Evolutionary conservation across 1,284 basidiomycete species (phyloP).

Genomic region (Cutaneotrichosporon curvatum): DNA sequence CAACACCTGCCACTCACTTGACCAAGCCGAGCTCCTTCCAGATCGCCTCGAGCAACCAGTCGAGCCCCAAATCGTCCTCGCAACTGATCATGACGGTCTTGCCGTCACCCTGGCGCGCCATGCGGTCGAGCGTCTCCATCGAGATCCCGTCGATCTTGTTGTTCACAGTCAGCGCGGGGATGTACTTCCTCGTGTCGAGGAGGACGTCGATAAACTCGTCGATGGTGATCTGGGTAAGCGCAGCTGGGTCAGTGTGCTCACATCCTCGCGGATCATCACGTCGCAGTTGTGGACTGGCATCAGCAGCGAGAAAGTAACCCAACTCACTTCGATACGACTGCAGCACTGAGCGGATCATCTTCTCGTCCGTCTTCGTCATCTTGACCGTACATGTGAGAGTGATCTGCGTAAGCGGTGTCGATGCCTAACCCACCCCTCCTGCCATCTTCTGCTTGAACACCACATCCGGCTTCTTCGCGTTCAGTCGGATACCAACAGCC

Average conservation of each 20-base stretch:
- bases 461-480: slow-evolving; percentile 77
- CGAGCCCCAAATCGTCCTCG: slow-evolving; percentile 81
- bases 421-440: slow-evolving; percentile 64
- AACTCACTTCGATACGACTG: slow-evolving; percentile 61
- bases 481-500: slow-evolving; percentile 90
- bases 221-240: slow-evolving; percentile 64
- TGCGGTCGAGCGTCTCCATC: slow-evolving; percentile 78
- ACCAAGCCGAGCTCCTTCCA: slow-evolving; percentile 83
- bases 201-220: slow-evolving; percentile 98
- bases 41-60: slow-evolving; percentile 79
- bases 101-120: slow-evolving; percentile 72
- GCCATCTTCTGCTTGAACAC: slow-evolving; percentile 67
- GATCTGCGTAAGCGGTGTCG: slow-evolving; percentile 6
- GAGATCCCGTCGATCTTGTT: slow-evolving; percentile 89
- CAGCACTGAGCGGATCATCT: slow-evolving; percentile 83
- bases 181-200: slow-evolving; percentile 85
- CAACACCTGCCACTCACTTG: slow-evolving; percentile 48
- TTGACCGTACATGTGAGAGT: slow-evolving; percentile 71
- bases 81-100: slow-evolving; percentile 84
- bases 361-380: slow-evolving; percentile 89
- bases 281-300: slow-evolving; percentile 76
- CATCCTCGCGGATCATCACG: slow-evolving; percentile 94
- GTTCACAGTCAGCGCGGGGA: slow-evolving; percentile 86
- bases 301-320: slow-evolving; percentile 12
- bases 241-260: slow-evolving; percentile 46